These are phyloP conservation scores for Phaeosphaeriaceae sp. DNA, from an alignment of 2,329 filamentous ascomycete genomes.

Conservation along the genomic window DNA sequence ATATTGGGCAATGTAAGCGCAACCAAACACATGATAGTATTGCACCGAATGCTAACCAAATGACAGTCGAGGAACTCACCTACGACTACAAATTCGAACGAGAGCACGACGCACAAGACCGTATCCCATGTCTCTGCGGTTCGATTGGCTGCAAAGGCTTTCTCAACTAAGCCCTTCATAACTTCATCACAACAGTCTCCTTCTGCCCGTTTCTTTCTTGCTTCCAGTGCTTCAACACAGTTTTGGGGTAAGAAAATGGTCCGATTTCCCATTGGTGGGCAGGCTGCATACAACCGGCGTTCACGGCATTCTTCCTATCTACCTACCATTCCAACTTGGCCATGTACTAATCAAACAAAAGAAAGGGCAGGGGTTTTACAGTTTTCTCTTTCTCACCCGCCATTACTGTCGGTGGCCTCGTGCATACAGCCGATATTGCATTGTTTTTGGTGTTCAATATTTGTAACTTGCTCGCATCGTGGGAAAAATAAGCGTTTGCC, in stretches of 20 bases:
- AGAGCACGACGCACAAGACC: conserved; percentile 91
- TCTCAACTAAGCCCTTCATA: conserved; percentile 73
- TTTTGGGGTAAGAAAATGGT: background rate
- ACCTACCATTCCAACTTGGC: background rate
- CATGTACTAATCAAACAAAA: conserved; percentile 12
- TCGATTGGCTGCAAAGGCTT: conserved; percentile 98
- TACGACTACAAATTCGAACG: conserved; percentile 99
- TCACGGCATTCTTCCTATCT: conserved; percentile 7
- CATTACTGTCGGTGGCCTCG: background rate
- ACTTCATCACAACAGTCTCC: background rate
- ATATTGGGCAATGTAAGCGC: conserved; percentile 89
- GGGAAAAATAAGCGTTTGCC: no score
- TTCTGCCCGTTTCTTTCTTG: background rate
- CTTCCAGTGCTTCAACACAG: conserved; percentile 9
- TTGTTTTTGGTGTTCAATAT: no score
- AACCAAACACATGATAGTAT: background rate
- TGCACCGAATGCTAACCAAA: conserved; percentile 30
- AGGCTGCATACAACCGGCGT: conserved; percentile 14
- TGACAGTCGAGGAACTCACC: conserved; percentile 91
- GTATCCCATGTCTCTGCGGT: conserved; percentile 96
- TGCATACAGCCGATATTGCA: background rate
- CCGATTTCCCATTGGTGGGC: background rate
- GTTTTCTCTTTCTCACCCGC: background rate
- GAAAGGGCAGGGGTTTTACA: background rate
- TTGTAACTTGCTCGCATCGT: no score